Conservation (phyloP, 2,329 filamentous ascomycete species). For the Fusarium nanum region DNA sequence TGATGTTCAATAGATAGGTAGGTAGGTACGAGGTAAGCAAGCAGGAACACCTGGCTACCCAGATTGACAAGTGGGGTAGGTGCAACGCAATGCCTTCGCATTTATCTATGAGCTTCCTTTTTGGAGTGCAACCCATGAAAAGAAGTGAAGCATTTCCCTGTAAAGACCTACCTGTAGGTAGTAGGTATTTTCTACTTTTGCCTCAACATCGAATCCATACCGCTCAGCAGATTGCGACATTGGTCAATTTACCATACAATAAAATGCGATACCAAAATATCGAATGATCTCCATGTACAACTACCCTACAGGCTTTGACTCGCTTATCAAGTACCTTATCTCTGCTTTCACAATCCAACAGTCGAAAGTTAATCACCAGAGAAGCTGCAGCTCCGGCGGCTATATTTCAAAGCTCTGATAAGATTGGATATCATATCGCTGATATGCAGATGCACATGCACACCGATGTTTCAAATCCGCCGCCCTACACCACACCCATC, state of each 20-base stretch:
- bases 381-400: slow-evolving; percentile 5
- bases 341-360: not conserved
- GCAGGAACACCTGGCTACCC: not conserved
- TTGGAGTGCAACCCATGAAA: not conserved
- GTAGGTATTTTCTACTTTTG: not conserved
- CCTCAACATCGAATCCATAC: not conserved
- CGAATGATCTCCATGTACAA: not conserved
- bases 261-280: not conserved
- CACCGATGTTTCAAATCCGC: slow-evolving; percentile 38
- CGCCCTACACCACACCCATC: slow-evolving; percentile 3
- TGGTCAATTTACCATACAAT: not conserved
- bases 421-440: slow-evolving; percentile 22
- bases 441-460: slow-evolving; percentile 32
- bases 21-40: not conserved
- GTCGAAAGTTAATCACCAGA: slow-evolving; percentile 5
- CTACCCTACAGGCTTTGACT: not conserved
- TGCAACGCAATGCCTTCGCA: not conserved
- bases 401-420: slow-evolving; percentile 1
- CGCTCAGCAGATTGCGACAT: not conserved
- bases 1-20: not conserved
- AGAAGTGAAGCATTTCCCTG: not conserved
- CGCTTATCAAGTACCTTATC: not conserved
- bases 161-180: not conserved
- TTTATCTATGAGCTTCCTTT: not conserved
- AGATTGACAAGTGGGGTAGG: not conserved